Evolutionary conservation across 768 basidiomycete species (phyloP).

Genomic region (Russula vinacea): DNA sequence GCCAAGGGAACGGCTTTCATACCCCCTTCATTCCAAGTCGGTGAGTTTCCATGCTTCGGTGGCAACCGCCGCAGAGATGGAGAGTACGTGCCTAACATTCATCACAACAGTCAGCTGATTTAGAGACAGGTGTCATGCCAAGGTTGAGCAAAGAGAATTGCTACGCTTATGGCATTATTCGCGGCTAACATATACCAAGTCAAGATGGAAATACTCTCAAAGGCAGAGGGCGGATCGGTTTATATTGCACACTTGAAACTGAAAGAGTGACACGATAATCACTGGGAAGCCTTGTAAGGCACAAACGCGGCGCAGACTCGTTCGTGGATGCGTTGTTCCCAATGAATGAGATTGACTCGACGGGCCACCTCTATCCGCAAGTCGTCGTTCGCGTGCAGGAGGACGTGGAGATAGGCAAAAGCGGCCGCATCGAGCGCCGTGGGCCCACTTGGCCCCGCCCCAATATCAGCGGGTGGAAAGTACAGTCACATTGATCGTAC

Average conservation of each 20-base stretch:
- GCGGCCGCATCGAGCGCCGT: conserved; percentile 78
- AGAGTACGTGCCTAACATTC: neutral
- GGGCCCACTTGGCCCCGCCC: conserved; percentile 50
- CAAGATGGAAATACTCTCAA: conserved; percentile 1
- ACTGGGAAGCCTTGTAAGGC: conserved; percentile 6
- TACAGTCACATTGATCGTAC: conserved; percentile 29
- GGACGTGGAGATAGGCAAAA: conserved; percentile 76
- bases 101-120: neutral
- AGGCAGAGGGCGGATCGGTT: neutral
- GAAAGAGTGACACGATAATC: neutral
- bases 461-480: conserved; percentile 5
- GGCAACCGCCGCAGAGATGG: neutral
- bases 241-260: conserved; percentile 10
- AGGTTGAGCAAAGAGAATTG: neutral
- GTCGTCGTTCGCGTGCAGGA: conserved; percentile 47
- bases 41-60: neutral
- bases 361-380: conserved; percentile 64
- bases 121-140: neutral
- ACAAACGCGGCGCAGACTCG: conserved; percentile 51
- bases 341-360: conserved; percentile 73
- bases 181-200: neutral
- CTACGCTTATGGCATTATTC: neutral
- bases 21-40: neutral
- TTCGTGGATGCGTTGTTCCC: conserved; percentile 68
- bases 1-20: neutral